Evolutionary conservation across 768 basidiomycete species (phyloP), one percentile per base, ranked within the genome.

Genomic region (Boletus reticulatus): DNA sequence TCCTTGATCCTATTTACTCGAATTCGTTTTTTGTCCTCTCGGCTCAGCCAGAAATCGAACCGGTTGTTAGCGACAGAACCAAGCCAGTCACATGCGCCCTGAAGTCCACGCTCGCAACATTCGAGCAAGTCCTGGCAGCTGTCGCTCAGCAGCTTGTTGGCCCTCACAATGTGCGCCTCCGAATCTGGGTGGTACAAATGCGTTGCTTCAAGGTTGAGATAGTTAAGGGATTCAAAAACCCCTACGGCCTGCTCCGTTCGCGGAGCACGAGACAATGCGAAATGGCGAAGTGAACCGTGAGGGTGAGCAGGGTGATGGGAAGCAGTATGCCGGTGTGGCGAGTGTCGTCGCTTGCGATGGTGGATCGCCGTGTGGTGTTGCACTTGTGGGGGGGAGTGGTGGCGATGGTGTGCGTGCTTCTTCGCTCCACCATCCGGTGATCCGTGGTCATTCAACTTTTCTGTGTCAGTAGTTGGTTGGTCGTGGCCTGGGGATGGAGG

Each of bases 181-280:
- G 73, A 70, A 52, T 77, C 66, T 1, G 81, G 81, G 55, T 85
- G 82, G 31, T 72, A 67, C 31, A 84, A 68, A 36, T 79, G 69
- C 34, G 71, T 79, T 27, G 80, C 78, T 66, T 90, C 87, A 4
- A 89, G 72, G 57, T 88, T 81, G 52, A 88, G 72, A 64, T 88
- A 89, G 32, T 80, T 71, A 60, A 88, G 83, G 4, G 80, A 81
- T 71, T 90, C 88, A 56, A 89, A 90, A n/a, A 87, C 82, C 3
- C 87, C 89, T 0, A 90, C 88, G 0, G 79, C 80, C 29, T 76
- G 72, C 62, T 88, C 84, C 17, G 59, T 61, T 57, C 69, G 73
- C 32, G 64, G 56, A 16, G 59, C 57, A 24, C 62, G 72, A 31
- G 69, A 64, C 17, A 74, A 57, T 0, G 78, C 67, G 8, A 76